Base-by-base conservation (phyloP, 2,329 filamentous ascomycete species). In the Kalmusia sp. region DNA sequence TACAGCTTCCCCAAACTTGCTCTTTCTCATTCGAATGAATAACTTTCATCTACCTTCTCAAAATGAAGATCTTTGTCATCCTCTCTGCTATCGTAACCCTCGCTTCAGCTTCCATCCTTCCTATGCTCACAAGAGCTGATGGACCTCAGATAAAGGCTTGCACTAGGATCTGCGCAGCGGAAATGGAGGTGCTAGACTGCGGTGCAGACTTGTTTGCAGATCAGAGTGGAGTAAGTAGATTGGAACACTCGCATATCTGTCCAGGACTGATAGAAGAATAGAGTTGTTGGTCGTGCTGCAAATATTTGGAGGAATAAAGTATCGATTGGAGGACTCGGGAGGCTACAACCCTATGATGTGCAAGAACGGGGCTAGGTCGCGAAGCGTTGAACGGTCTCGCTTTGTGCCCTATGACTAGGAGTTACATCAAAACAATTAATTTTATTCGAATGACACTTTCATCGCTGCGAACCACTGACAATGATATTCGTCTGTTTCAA, bases 251-350 rank as follows among this genome's bases (percentile, higher is more conserved):
- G n/a, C n/a, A n/a, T n/a, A n/a, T n/a, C n/a, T n/a, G 44, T 37
- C n/a, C 8, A 21, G 15, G 14, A 21, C 44, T 35, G 22, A 35
- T 19, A 1, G n/a, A 37, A 27, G 14, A 3, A 22, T 22, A 45
- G 41, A 11, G 1, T 7, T 45, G 41, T 17, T 45, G 41, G 41
- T 45, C 41, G 9, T 45, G 41, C 15, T 45, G 41, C 28, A 31
- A 11, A 19, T 45, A 24, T 39, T 14, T n/a, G 37, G 21, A 39
- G 21, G 11, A 8, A 19, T 19, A 6, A 17, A n/a, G n/a, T n/a
- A n/a, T n/a, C n/a, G n/a, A n/a, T n/a, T n/a, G n/a, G n/a, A n/a
- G n/a, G n/a, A n/a, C n/a, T n/a, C n/a, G n/a, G n/a, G n/a, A n/a
- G n/a, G n/a, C n/a, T n/a, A n/a, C n/a, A n/a, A n/a, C n/a, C n/a